These are phyloP conservation scores for Pseudogymnoascus verrucosus DNA, from an alignment of 2,329 filamentous ascomycete species.

Conservation along the genomic window DNA sequence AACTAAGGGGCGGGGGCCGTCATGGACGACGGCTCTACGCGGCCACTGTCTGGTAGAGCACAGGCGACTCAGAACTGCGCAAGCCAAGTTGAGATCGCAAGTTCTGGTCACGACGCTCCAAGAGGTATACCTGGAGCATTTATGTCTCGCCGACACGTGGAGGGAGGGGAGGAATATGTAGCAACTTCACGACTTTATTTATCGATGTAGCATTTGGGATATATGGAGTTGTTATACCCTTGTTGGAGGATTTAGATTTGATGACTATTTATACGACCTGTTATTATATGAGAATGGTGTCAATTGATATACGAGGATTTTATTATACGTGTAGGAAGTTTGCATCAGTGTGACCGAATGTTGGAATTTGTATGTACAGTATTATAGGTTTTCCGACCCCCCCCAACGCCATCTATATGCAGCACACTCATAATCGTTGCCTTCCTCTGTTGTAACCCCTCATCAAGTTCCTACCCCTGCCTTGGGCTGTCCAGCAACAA, in stretches of 20 bases:
- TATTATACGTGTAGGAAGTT: background rate
- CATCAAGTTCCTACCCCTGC: background rate
- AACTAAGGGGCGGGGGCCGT: background rate
- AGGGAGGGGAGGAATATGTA: background rate
- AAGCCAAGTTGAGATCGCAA: background rate
- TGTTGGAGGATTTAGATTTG: constrained; percentile 5
- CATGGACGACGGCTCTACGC: background rate
- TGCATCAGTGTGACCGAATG: background rate
- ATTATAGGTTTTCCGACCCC: constrained; percentile 2
- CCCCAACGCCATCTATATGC: constrained; percentile 4
- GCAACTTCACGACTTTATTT: constrained; percentile 2
- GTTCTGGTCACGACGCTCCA: background rate
- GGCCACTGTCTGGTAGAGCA: background rate
- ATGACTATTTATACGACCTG: constrained; percentile 6
- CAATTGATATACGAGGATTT: background rate
- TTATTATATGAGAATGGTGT: constrained; percentile 3
- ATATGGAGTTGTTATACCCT: constrained; percentile 10
- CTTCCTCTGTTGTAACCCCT: background rate
- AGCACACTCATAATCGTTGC: background rate
- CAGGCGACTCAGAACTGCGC: background rate
- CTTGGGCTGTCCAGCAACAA: constrained; percentile 39
- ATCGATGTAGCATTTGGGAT: constrained; percentile 3
- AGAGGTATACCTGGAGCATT: background rate
- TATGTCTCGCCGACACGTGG: background rate
- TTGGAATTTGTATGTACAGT: constrained; percentile 1